Evolutionary conservation across 202 grass and related monocot genomes (phyloP).

Genomic region (Cymbopogon flexuosus): DNA sequence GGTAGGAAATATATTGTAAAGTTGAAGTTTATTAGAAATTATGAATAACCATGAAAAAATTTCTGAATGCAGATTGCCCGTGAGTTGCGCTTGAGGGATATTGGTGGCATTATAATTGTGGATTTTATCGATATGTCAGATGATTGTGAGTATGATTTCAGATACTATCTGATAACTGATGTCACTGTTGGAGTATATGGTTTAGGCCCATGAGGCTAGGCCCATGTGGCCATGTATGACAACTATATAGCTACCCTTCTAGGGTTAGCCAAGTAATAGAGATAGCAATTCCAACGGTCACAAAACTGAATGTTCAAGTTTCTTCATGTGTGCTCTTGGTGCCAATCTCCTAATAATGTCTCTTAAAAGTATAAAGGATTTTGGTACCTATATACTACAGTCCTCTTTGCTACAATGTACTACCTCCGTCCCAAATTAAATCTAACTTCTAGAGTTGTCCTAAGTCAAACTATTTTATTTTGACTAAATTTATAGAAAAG

Average conservation of each 20-base stretch:
- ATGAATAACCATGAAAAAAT: conserved; percentile 28
- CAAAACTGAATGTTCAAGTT: conserved; percentile 21
- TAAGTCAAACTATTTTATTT: not conserved
- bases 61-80: conserved; percentile 69
- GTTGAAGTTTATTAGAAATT: conserved; percentile 11
- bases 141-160: conserved; percentile 55
- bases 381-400: not conserved
- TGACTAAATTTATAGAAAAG: not conserved
- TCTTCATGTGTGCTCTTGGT: not conserved
- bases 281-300: no score
- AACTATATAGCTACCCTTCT: no score
- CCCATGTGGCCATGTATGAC: no score
- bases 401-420: not conserved
- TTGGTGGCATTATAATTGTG: conserved; percentile 95
- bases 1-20: conserved; percentile 17
- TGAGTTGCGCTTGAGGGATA: conserved; percentile 86
- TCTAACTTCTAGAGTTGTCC: not conserved
- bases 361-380: not conserved
- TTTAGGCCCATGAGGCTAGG: no score
- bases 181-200: no score
- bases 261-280: no score
- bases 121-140: conserved; percentile 95
- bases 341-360: not conserved
- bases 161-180: not conserved
- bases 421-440: not conserved